phyloP scores from a whole-genome alignment of 2,329 filamentous ascomycete species.

The Colletotrichum tabaci region DNA sequence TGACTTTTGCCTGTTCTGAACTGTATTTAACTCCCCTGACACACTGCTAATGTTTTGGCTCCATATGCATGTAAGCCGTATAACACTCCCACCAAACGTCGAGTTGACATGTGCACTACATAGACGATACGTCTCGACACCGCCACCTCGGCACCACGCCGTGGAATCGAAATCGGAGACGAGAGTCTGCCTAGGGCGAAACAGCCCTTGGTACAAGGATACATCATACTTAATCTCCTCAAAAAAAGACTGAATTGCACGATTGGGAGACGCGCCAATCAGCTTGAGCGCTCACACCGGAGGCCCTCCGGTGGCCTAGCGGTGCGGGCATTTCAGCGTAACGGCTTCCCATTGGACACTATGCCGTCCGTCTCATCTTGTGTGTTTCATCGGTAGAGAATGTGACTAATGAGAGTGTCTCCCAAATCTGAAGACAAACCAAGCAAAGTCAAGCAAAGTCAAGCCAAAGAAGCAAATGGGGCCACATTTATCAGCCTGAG shows the following conservation, averaged over 20 bases:
- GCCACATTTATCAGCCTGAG: neutral
- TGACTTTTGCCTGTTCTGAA: too few species aligned
- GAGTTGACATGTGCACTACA: neutral
- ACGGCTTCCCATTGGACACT: conserved; percentile 4
- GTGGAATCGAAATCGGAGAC: neutral
- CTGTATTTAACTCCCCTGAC: too few species aligned
- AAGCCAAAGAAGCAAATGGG: too few species aligned
- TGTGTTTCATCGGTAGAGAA: neutral
- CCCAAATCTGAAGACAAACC: neutral
- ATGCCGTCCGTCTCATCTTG: neutral
- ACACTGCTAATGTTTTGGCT: neutral
- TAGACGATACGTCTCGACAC: neutral
- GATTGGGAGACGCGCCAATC: too few species aligned
- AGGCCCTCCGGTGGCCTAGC: neutral
- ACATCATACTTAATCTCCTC: neutral
- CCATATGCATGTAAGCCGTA: neutral
- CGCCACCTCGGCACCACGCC: neutral
- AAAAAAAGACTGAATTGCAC: too few species aligned
- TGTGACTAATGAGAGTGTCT: neutral
- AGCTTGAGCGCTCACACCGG: too few species aligned
- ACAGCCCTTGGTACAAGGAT: neutral
- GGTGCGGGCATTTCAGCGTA: neutral
- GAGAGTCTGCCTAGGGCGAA: neutral
- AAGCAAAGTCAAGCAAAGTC: neutral
- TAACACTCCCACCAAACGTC: neutral